Evolutionary conservation across 2,329 filamentous ascomycete species (phyloP).

Genomic region (Botryosphaeria agaves): DNA sequence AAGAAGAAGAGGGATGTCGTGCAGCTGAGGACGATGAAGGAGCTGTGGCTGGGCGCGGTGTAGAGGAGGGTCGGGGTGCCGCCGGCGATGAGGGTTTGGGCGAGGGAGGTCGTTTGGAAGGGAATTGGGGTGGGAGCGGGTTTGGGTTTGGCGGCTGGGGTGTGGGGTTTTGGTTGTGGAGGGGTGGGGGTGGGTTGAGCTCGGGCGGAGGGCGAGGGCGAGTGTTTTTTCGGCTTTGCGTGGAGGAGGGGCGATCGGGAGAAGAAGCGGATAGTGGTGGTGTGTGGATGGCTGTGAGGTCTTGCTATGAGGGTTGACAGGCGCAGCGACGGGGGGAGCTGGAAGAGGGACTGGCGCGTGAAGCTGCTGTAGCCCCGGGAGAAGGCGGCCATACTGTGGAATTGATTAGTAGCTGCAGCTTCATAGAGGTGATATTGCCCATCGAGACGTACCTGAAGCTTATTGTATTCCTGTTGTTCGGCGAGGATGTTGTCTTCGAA

Average conservation of each 20-base stretch:
- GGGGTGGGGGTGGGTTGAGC: not conserved
- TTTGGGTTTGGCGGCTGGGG: too few species aligned
- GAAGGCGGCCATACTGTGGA: slow-evolving; percentile 13
- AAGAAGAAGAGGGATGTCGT: slow-evolving; percentile 36
- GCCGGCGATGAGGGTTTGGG: slow-evolving; percentile 14
- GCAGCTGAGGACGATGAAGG: slow-evolving; percentile 45
- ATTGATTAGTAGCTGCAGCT: not conserved
- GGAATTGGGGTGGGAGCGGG: not conserved
- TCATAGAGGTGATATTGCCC: not conserved
- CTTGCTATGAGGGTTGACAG: slow-evolving; percentile 12
- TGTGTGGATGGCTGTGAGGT: slow-evolving; percentile 9
- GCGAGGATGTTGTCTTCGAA: not conserved
- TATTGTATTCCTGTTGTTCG: not conserved
- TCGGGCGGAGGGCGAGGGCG: not conserved
- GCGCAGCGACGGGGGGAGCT: slow-evolving; percentile 16
- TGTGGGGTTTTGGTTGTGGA: too few species aligned
- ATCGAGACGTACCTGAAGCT: not conserved
- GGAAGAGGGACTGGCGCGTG: slow-evolving; percentile 11
- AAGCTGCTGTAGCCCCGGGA: slow-evolving; percentile 13
- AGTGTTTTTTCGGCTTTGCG: not conserved
- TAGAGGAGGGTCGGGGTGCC: slow-evolving; percentile 40
- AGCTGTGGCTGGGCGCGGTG: slow-evolving; percentile 44
- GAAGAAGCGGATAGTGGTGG: slow-evolving; percentile 9
- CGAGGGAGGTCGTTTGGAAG: not conserved
- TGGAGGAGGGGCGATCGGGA: slow-evolving; percentile 2